These are phyloP conservation scores for Penicillium sp. DNA, from an alignment of 2,329 filamentous ascomycete species.

Conservation along the genomic window DNA sequence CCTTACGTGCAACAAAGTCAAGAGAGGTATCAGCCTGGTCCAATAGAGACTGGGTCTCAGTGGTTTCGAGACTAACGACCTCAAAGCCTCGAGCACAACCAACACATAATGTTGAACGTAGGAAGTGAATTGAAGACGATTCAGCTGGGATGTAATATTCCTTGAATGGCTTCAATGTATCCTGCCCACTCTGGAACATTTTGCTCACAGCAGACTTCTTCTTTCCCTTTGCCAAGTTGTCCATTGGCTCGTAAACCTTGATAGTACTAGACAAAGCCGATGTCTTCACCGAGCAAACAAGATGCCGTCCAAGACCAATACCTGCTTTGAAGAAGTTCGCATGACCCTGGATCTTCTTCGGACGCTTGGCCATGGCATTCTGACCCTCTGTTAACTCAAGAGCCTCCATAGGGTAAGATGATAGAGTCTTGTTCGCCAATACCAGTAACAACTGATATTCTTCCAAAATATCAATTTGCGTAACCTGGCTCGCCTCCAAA, in stretches of 20 bases:
- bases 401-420: conserved; percentile 84
- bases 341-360: conserved; percentile 94
- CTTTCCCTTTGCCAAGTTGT: conserved; percentile 87
- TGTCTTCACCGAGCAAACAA: conserved; percentile 96
- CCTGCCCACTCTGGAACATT: conserved; percentile 91
- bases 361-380: conserved; percentile 74
- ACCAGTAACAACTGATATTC: conserved; percentile 92
- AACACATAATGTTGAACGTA: conserved; percentile 94
- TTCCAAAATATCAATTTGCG: conserved; percentile 93
- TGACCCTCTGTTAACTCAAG: conserved; percentile 77
- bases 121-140: conserved; percentile 96
- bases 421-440: conserved; percentile 86
- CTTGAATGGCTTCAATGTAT: conserved; percentile 95
- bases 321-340: conserved; percentile 99
- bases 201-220: conserved; percentile 94
- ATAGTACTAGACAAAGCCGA: conserved; percentile 91
- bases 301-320: conserved; percentile 87
- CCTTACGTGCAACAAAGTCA: conserved; percentile 92
- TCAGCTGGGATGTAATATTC: conserved; percentile 99
- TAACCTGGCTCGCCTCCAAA: conserved; percentile 82
- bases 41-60: conserved; percentile 95
- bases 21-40: conserved; percentile 97
- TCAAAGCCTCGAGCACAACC: conserved; percentile 95
- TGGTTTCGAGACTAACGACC: conserved; percentile 91
- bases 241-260: conserved; percentile 98